Evolutionary conservation across 2,329 filamentous ascomycete genomes (phyloP).

Genomic region (Cercospora nicotianae): DNA sequence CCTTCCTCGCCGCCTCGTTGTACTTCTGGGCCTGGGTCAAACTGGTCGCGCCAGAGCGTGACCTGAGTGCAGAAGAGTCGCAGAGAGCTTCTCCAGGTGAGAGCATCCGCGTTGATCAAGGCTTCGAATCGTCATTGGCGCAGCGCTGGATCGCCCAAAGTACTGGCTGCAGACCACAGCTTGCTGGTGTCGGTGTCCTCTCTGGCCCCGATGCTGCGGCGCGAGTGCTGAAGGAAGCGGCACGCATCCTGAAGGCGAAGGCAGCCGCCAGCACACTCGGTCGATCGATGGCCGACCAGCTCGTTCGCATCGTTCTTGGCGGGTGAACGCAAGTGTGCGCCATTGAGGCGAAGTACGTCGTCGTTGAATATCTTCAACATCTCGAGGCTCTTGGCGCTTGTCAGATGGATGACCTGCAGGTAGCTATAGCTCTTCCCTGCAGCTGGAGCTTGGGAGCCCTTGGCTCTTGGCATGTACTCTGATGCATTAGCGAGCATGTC

Average conservation of each 20-base stretch:
- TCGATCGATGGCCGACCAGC: conserved; percentile 10
- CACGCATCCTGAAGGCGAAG: conserved; percentile 11
- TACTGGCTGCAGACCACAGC: conserved; percentile 6
- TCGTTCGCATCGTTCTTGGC: conserved; percentile 11
- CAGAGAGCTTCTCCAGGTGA: not conserved
- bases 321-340: not conserved
- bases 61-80: not conserved
- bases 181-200: conserved; percentile 12
- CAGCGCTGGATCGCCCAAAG: conserved; percentile 2
- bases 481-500: not conserved
- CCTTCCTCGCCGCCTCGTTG: conserved; percentile 8
- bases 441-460: not conserved
- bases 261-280: conserved; percentile 12
- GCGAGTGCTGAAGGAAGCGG: conserved; percentile 12
- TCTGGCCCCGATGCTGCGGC: conserved; percentile 8
- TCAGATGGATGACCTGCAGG: conserved; percentile 3
- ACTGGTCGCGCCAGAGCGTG: not conserved
- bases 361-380: not conserved
- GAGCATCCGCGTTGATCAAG: conserved; percentile 11
- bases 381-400: conserved; percentile 2
- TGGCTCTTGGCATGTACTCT: conserved; percentile 1
- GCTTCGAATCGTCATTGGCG: conserved; percentile 5
- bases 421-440: conserved; percentile 3
- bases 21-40: conserved; percentile 7
- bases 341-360: conserved; percentile 1